These are phyloP conservation scores for Erysimum cheiranthoides DNA, from an alignment of 345 rosid species.

Conservation along the genomic window DNA sequence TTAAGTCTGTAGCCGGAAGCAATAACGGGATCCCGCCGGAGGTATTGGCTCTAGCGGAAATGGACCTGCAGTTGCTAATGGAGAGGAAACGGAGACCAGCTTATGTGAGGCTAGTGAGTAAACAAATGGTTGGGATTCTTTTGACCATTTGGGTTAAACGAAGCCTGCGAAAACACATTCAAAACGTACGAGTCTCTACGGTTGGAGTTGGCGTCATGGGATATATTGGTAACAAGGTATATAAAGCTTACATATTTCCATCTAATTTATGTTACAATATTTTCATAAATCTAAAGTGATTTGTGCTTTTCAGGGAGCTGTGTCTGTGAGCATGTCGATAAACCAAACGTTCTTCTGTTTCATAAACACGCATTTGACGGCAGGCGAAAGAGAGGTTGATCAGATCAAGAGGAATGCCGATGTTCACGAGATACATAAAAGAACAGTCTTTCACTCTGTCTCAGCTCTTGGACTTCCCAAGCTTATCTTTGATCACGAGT, in stretches of 20 bases:
- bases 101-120: constrained; percentile 85
- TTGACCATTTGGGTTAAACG: constrained; percentile 89
- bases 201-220: constrained; percentile 99
- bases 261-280: not conserved
- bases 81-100: constrained; percentile 71
- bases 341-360: constrained; percentile 89
- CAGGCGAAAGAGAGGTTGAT: constrained; percentile 95
- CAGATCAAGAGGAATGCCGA: constrained; percentile 85
- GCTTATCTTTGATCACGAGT: constrained; percentile 84
- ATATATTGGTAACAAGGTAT: constrained; percentile 95
- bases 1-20: constrained; percentile 58
- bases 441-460: constrained; percentile 71
- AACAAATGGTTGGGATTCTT: constrained; percentile 94
- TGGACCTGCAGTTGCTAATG: constrained; percentile 73
- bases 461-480: constrained; percentile 72
- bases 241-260: not conserved
- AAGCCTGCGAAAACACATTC: constrained; percentile 82
- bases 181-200: constrained; percentile 78
- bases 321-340: constrained; percentile 94
- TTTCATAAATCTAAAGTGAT: not conserved
- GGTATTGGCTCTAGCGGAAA: constrained; percentile 55
- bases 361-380: constrained; percentile 78
- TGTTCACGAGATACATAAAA: constrained; percentile 81
- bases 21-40: constrained; percentile 53
- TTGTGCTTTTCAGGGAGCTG: constrained; percentile 71